Evolutionary conservation across 2,329 filamentous ascomycete genomes (phyloP).

Genomic region (Microdochium paspali): DNA sequence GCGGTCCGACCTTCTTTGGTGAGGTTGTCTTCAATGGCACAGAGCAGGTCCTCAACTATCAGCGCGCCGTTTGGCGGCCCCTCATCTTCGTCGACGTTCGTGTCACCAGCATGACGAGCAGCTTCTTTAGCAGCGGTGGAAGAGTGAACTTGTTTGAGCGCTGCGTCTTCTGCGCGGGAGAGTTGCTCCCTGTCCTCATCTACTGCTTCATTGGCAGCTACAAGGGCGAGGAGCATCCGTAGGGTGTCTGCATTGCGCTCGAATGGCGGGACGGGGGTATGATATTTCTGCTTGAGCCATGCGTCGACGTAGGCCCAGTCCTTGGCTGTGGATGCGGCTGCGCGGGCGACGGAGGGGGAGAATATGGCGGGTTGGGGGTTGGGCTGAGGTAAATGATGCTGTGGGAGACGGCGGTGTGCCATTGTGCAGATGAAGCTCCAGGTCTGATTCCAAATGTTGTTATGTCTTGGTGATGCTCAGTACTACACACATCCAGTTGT

Average conservation of each 20-base stretch:
- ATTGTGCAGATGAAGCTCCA: slow-evolving; percentile 13
- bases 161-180: slow-evolving; percentile 47
- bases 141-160: slow-evolving; percentile 41
- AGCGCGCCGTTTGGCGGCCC: slow-evolving; percentile 9
- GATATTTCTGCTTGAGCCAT: slow-evolving; percentile 65
- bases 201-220: slow-evolving; percentile 65
- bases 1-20: slow-evolving; percentile 42
- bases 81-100: background rate
- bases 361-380: slow-evolving; percentile 46
- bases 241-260: slow-evolving; percentile 84
- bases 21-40: slow-evolving; percentile 44
- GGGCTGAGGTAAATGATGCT: background rate
- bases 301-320: slow-evolving; percentile 84
- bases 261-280: slow-evolving; percentile 57
- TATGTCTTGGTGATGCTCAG: no score
- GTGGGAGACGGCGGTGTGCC: slow-evolving; percentile 20
- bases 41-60: slow-evolving; percentile 33
- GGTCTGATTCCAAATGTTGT: no score
- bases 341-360: slow-evolving; percentile 59
- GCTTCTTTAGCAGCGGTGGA: slow-evolving; percentile 22
- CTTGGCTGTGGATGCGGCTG: slow-evolving; percentile 72
- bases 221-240: slow-evolving; percentile 63
- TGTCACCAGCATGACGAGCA: slow-evolving; percentile 2
- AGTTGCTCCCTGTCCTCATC: slow-evolving; percentile 59
- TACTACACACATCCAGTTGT: no score